Percentiles rank a stretch among this genome's conserved stretches.
Evolutionary conservation across 2,329 filamentous ascomycete species (phyloP).

Genomic region (Apiospora hydei): DNA sequence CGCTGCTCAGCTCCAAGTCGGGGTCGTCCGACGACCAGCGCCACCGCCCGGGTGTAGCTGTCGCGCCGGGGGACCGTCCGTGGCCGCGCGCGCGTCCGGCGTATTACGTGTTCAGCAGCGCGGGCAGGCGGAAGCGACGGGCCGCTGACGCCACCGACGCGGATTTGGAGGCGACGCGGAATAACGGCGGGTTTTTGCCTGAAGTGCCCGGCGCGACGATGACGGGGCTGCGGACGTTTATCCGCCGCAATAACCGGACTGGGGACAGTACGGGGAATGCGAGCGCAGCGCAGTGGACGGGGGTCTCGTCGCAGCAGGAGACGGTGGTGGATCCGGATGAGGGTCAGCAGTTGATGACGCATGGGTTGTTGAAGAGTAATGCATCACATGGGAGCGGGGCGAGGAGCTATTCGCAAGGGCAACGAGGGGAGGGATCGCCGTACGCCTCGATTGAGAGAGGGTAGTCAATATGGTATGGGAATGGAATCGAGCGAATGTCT

Average conservation of each 20-base stretch:
- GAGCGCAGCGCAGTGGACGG: background rate
- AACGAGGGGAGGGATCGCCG: no score
- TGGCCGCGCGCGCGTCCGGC: background rate
- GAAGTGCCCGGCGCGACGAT: background rate
- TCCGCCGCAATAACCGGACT: background rate
- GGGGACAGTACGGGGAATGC: background rate
- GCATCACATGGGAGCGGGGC: background rate
- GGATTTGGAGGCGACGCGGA: background rate
- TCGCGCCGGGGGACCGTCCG: no score
- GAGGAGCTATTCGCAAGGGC: background rate
- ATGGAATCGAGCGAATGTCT: background rate
- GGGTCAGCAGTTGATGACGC: background rate
- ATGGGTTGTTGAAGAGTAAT: background rate
- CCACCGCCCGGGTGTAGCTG: no score
- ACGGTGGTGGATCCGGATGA: background rate
- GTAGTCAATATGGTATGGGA: background rate
- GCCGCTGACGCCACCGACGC: no score
- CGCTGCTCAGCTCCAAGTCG: constrained; percentile 26
- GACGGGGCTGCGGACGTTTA: background rate
- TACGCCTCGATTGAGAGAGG: background rate
- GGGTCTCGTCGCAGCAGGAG: background rate
- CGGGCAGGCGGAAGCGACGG: background rate
- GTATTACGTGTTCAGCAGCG: background rate
- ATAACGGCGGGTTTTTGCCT: background rate
- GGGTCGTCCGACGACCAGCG: background rate